A percentile compares a stretch with the other conserved stretches of the same genome.
Conservation (phyloP, 2,329 filamentous ascomycete genomes). For the Onygenales sp. region DNA sequence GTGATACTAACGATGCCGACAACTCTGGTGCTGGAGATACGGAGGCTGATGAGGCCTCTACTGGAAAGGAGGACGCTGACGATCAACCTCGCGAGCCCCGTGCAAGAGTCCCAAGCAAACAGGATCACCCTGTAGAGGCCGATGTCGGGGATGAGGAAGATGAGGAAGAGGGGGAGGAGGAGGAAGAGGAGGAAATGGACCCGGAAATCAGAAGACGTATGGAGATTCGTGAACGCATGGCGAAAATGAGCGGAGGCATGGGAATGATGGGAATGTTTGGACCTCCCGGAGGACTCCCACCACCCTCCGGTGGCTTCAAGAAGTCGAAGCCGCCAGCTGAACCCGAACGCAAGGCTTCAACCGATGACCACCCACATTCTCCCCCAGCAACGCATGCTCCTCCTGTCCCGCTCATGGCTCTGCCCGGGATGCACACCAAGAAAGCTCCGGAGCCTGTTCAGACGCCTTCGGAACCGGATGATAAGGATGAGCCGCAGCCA, state of each 20-base stretch:
- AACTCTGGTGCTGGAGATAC: constrained; percentile 55
- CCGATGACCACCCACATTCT: constrained; percentile 21
- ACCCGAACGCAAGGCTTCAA: constrained; percentile 22
- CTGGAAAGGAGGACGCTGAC: constrained; percentile 67
- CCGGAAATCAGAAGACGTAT: constrained; percentile 77
- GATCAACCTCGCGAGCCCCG: constrained; percentile 32
- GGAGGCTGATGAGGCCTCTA: constrained; percentile 51
- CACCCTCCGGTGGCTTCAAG: neutral
- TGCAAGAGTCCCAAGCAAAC: constrained; percentile 1
- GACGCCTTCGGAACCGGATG: constrained; percentile 36
- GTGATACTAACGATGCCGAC: constrained; percentile 57
- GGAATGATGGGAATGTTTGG: constrained; percentile 90
- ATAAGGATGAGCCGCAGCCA: constrained; percentile 41
- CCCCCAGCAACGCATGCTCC: constrained; percentile 27
- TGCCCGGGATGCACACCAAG: constrained; percentile 53
- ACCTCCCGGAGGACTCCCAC: constrained; percentile 49
- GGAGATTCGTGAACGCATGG: constrained; percentile 89
- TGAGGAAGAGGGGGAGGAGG: constrained; percentile 48
- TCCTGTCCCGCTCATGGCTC: constrained; percentile 46
- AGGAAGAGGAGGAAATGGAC: constrained; percentile 76
- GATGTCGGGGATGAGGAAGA: constrained; percentile 38
- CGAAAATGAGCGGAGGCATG: constrained; percentile 97
- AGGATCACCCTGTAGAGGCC: constrained; percentile 35
- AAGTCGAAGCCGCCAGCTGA: constrained; percentile 39
- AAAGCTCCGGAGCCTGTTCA: constrained; percentile 41